Percentiles rank a stretch among this genome's conserved stretches.
These are phyloP conservation scores for Porcisia deanei DNA, from an alignment of 208 protist genomes.

Conservation along the genomic window DNA sequence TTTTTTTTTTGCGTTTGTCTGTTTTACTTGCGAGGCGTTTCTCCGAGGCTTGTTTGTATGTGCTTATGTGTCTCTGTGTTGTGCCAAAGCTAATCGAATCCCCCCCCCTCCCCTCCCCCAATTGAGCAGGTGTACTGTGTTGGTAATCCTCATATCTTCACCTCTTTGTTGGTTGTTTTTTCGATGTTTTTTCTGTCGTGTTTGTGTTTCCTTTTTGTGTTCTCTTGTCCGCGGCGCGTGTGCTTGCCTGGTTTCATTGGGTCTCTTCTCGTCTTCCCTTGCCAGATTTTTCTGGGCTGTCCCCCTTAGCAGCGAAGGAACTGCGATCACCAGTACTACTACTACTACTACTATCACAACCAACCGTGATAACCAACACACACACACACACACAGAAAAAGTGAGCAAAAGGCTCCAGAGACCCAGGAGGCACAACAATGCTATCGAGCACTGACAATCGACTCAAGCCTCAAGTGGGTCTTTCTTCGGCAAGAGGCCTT, in stretches of 20 bases:
- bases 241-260: slow-evolving; percentile 1
- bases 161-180: not conserved
- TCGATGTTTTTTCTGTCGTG: not conserved
- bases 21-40: not conserved
- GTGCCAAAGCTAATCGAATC: no score
- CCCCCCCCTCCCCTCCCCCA: not conserved
- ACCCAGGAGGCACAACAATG: not conserved
- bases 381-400: not conserved
- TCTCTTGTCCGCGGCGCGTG: not conserved
- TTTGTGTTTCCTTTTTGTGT: not conserved
- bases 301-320: not conserved
- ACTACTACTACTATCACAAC: not conserved
- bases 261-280: not conserved
- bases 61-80: not conserved
- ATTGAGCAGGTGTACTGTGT: not conserved
- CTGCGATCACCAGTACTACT: not conserved
- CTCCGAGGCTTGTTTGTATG: not conserved
- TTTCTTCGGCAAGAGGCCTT: not conserved
- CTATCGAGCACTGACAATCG: not conserved
- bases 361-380: not conserved
- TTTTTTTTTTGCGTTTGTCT: not conserved
- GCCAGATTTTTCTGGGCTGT: not conserved
- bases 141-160: not conserved
- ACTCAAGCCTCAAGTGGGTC: not conserved
- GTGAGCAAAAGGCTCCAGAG: not conserved